Evolutionary conservation across 805 yeast species (phyloP).

Genomic region (Monosporozyma aquatica): DNA sequence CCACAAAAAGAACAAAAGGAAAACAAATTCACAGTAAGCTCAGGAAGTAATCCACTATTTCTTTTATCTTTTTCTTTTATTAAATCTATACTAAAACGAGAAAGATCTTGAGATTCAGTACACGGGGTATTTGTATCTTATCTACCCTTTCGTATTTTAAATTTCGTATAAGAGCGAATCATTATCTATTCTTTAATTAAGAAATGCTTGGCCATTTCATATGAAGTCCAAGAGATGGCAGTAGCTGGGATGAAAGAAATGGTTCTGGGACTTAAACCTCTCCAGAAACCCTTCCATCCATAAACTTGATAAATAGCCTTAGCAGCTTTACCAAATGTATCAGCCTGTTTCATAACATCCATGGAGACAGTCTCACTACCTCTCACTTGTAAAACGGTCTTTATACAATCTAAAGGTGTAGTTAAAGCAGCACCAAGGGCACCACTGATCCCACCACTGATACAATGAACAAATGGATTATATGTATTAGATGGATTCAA

Average conservation of each 20-base stretch:
- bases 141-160: too few species aligned
- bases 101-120: too few species aligned
- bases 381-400: conserved; percentile 82
- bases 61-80: too few species aligned
- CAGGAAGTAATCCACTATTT: too few species aligned
- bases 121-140: too few species aligned
- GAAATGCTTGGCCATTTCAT: conserved; percentile 81
- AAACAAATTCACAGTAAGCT: too few species aligned
- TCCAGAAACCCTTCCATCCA: conserved; percentile 58
- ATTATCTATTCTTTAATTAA: conserved; percentile 8
- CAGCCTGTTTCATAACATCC: conserved; percentile 37
- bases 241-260: conserved; percentile 91
- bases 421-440: conserved; percentile 92
- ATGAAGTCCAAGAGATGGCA: conserved; percentile 95
- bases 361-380: conserved; percentile 40
- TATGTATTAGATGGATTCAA: conserved; percentile 71
- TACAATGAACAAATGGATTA: conserved; percentile 86
- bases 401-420: conserved; percentile 88
- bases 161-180: neutral
- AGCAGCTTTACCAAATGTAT: conserved; percentile 66
- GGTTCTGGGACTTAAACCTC: conserved; percentile 87
- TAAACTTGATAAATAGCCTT: conserved; percentile 50
- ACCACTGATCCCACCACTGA: conserved; percentile 90
- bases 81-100: too few species aligned
- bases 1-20: too few species aligned